phyloP scores from a whole-genome alignment of 495 filamentous ascomycete species.

The Glonium stellatum region DNA sequence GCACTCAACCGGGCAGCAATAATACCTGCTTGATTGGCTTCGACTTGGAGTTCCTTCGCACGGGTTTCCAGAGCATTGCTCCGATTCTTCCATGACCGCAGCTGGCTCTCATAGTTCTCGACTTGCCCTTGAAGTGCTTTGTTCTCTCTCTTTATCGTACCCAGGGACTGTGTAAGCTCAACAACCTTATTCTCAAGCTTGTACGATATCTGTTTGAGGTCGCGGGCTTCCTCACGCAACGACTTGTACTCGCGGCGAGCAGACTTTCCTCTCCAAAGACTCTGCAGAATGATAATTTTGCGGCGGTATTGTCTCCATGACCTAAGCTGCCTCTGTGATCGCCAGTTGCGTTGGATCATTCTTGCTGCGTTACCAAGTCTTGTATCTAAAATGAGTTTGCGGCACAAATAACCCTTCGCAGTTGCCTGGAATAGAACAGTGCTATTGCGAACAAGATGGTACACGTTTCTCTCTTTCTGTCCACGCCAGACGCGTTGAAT shows the following conservation, averaged over 20 bases:
- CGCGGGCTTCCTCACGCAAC: conserved; percentile 87
- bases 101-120: conserved; percentile 91
- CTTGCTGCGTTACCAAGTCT: conserved; percentile 87
- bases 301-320: conserved; percentile 81
- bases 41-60: conserved; percentile 85
- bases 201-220: conserved; percentile 98
- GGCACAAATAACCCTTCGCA: conserved; percentile 83
- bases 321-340: conserved; percentile 67
- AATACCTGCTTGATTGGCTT: conserved; percentile 97
- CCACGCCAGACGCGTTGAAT: conserved; percentile 96
- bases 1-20: conserved; percentile 77
- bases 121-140: conserved; percentile 81
- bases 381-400: conserved; percentile 84
- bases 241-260: conserved; percentile 81
- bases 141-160: conserved; percentile 87
- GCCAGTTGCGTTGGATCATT: conserved; percentile 85
- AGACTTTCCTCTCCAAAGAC: conserved; percentile 79
- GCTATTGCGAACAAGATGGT: conserved; percentile 67
- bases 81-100: conserved; percentile 87
- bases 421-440: conserved; percentile 80
- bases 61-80: conserved; percentile 87
- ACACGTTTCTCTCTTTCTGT: conserved; percentile 73
- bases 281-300: conserved; percentile 86
- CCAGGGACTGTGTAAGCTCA: conserved; percentile 89
- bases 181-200: conserved; percentile 99